Conservation (phyloP, 306 rosid genomes). For the Vigna radiata region DNA sequence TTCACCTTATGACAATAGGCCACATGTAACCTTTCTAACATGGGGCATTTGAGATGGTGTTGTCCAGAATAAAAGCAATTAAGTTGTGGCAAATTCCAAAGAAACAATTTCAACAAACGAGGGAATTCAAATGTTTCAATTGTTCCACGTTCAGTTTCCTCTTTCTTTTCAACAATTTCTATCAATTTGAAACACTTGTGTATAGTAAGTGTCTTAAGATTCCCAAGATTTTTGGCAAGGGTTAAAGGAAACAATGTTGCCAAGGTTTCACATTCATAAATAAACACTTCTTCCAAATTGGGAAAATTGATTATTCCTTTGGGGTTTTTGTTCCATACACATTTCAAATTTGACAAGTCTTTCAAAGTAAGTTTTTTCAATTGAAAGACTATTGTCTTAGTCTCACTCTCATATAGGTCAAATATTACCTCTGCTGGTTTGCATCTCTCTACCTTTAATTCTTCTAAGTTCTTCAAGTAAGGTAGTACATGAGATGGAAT, state of each 20-base stretch:
- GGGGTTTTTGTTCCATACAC: background rate
- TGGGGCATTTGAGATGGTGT: conserved; percentile 11
- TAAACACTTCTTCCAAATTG: no score
- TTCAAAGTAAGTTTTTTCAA: background rate
- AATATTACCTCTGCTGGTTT: background rate
- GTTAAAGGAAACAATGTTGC: background rate
- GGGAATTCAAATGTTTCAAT: conserved; percentile 18
- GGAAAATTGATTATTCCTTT: background rate
- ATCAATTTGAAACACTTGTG: background rate
- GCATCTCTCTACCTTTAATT: background rate
- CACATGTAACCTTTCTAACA: background rate
- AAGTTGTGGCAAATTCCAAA: background rate
- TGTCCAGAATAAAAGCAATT: background rate
- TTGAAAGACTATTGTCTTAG: background rate
- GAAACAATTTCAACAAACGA: background rate
- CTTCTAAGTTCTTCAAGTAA: conserved; percentile 3
- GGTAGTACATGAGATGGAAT: conserved; percentile 24
- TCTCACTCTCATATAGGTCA: background rate
- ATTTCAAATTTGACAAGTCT: background rate
- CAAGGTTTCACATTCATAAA: background rate
- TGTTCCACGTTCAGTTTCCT: background rate
- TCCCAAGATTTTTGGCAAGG: background rate
- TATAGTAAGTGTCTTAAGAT: background rate
- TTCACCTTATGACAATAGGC: background rate
- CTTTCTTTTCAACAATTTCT: conserved; percentile 27